Evolutionary conservation across 2,329 filamentous ascomycete species (phyloP).

Genomic region (Sclerotinia borealis): DNA sequence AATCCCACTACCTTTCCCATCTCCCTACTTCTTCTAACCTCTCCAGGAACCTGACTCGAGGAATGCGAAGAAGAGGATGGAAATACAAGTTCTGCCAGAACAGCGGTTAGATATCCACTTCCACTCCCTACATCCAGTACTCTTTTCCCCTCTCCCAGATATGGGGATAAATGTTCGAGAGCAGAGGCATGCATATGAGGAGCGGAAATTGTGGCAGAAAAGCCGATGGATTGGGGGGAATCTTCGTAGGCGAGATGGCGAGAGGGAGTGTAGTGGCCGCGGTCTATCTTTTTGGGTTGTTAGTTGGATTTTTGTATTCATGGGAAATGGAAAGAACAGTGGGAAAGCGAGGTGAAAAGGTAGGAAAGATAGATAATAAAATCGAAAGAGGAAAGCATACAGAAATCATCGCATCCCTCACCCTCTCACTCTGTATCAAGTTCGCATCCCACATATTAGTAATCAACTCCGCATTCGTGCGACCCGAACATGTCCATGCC

Average conservation of each 20-base stretch:
- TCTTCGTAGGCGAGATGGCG: slow-evolving; percentile 65
- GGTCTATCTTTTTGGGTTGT: slow-evolving; percentile 60
- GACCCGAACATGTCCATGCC: slow-evolving; percentile 85
- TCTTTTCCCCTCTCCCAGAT: slow-evolving; percentile 44
- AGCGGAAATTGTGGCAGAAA: slow-evolving; percentile 63
- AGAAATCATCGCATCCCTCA: slow-evolving; percentile 74
- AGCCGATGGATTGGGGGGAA: slow-evolving; percentile 62
- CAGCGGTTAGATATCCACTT: slow-evolving; percentile 79
- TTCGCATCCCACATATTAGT: slow-evolving; percentile 67
- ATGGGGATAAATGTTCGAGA: slow-evolving; percentile 54
- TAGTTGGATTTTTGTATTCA: neutral
- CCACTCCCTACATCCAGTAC: slow-evolving; percentile 72
- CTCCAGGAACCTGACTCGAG: neutral
- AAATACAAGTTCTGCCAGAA: slow-evolving; percentile 59
- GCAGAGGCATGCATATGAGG: slow-evolving; percentile 68
- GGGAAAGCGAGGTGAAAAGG: neutral
- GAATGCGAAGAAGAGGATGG: neutral
- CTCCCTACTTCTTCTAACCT: slow-evolving; percentile 12
- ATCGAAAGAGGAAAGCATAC: slow-evolving; percentile 39
- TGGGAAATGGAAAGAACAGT: neutral
- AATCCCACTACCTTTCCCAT: slow-evolving; percentile 59
- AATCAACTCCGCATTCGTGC: slow-evolving; percentile 67
- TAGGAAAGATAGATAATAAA: neutral
- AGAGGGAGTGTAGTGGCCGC: slow-evolving; percentile 75
- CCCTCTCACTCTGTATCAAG: slow-evolving; percentile 65